Evolutionary conservation across 2,329 filamentous ascomycete species (phyloP), one percentile per base, ranked within the genome.

Genomic region (Madurella mycetomatis): DNA sequence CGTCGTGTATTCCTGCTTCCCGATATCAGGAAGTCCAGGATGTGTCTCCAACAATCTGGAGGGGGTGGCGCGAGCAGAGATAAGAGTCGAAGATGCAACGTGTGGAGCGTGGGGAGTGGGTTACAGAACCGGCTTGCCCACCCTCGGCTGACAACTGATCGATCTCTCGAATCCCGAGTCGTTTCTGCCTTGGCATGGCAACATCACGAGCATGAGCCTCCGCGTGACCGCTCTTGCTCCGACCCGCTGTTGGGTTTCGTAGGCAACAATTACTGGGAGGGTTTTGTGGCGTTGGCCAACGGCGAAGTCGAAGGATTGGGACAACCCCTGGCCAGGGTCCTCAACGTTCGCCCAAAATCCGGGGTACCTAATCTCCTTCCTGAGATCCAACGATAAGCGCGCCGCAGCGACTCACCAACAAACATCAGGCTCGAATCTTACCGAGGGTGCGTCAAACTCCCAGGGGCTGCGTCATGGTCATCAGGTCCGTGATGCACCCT

Each of bases 31-130:
- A 44, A 55, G 41, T 45, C 47, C 46, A 41, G 47, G 56, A 54
- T 32, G 54, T 61, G 53, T 30, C n/a, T 51, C 40, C 46, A 59
- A 47, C 53, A 61, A 56, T 53, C 51, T 53, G 47, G 51, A 56
- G 34, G 34, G 55, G 49, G 54, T 60, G 58, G 56, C 51, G 55
- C 55, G 50, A 62, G 50, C 47, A 57, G 41, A 63, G 61, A 62
- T 63, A 61, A 62, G 59, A 48, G 42, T 50, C 52, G 34, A 55
- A 40, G 53, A 52, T 49, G 44, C 48, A 58, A 60, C 49, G 51
- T 55, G 58, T 58, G 61, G 61, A 61, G 54, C 43, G 56, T 49
- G 52, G 56, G 47, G 44, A 43, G 43, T n/a, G 37, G 43, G 48
- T 18, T 12, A 42, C 31, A 34, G 42, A 45, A 37, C 30, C 18